Conservation (phyloP, 2,329 filamentous ascomycete species). For the Exophiala alcalophila region DNA sequence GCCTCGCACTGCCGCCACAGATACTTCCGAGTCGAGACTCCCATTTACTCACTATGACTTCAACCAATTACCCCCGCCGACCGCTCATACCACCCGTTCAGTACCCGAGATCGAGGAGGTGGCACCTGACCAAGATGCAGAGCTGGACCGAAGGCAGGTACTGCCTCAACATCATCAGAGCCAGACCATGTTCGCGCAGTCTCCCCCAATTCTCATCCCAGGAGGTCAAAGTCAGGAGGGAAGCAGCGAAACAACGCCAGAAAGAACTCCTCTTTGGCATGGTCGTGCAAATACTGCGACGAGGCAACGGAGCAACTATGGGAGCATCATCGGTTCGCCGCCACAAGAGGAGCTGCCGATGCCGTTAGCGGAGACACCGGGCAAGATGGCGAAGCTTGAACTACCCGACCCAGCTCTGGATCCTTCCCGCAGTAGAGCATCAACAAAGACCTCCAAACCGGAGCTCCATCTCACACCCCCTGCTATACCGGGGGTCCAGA, state of each 20-base stretch:
- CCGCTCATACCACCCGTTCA: conserved; percentile 9
- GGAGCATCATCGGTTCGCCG: conserved; percentile 60
- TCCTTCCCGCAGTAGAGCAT: conserved; percentile 31
- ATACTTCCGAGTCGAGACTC: conserved; percentile 20
- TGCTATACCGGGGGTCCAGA: background rate
- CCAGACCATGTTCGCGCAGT: conserved; percentile 32
- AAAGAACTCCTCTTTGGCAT: conserved; percentile 19
- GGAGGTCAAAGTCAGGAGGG: conserved; percentile 39
- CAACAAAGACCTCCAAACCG: conserved; percentile 1
- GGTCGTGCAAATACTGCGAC: conserved; percentile 1
- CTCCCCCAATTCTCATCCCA: conserved; percentile 40
- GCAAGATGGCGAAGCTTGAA: conserved; percentile 50
- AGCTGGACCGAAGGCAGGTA: conserved; percentile 13
- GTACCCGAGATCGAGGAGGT: conserved; percentile 20
- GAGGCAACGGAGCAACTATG: conserved; percentile 52
- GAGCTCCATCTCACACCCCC: conserved; percentile 4
- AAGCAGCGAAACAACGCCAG: conserved; percentile 18
- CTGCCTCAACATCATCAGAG: conserved; percentile 26
- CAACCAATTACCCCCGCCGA: conserved; percentile 13
- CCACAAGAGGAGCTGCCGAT: too few relatives aligned
- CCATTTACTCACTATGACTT: conserved; percentile 32
- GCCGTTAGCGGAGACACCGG: conserved; percentile 28
- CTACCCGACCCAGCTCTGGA: conserved; percentile 62
- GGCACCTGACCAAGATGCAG: conserved; percentile 21
- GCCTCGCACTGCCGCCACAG: conserved; percentile 14